Percentiles rank a stretch among this genome's conserved stretches.
phyloP scores from a whole-genome alignment of 1,284 basidiomycete genomes.

The Lentinula novae-zelandiae region DNA sequence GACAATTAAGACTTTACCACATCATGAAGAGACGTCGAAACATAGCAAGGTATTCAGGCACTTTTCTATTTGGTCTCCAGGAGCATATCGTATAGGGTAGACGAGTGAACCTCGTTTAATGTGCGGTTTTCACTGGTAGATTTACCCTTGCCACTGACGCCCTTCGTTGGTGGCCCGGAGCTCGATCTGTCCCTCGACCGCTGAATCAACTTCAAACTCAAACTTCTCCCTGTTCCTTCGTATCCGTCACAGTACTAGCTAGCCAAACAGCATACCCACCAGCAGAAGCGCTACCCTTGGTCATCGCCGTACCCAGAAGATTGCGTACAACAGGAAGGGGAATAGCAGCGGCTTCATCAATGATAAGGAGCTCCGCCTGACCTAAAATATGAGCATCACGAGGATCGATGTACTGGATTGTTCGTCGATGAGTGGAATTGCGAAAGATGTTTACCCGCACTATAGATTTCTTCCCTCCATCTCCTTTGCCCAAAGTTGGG shows the following conservation, averaged over 20 bases:
- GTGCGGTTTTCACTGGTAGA: slow-evolving; percentile 40
- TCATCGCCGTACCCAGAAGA: slow-evolving; percentile 76
- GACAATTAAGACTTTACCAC: neutral
- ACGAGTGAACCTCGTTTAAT: slow-evolving; percentile 91
- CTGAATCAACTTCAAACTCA: slow-evolving; percentile 97
- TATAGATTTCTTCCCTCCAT: slow-evolving; percentile 84
- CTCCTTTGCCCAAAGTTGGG: neutral
- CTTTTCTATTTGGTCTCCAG: slow-evolving; percentile 88
- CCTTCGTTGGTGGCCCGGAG: slow-evolving; percentile 51
- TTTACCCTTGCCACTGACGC: slow-evolving; percentile 28
- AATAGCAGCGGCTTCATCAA: slow-evolving; percentile 98
- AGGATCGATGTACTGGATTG: slow-evolving; percentile 98
- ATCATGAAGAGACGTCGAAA: slow-evolving; percentile 77
- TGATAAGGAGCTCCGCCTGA: slow-evolving; percentile 96
- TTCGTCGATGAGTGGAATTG: slow-evolving; percentile 69
- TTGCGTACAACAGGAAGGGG: slow-evolving; percentile 93
- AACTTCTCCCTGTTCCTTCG: slow-evolving; percentile 96
- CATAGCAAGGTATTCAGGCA: slow-evolving; percentile 95
- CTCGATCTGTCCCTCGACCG: slow-evolving; percentile 75
- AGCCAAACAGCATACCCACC: slow-evolving; percentile 91
- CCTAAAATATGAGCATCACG: slow-evolving; percentile 96
- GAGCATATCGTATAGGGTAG: slow-evolving; percentile 93
- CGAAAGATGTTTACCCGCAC: slow-evolving; percentile 92
- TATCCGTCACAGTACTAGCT: slow-evolving; percentile 99
- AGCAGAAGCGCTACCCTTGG: slow-evolving; percentile 3